These are phyloP conservation scores for Aspergillus kassunensis DNA, from an alignment of 495 filamentous ascomycete species.

Conservation along the genomic window DNA sequence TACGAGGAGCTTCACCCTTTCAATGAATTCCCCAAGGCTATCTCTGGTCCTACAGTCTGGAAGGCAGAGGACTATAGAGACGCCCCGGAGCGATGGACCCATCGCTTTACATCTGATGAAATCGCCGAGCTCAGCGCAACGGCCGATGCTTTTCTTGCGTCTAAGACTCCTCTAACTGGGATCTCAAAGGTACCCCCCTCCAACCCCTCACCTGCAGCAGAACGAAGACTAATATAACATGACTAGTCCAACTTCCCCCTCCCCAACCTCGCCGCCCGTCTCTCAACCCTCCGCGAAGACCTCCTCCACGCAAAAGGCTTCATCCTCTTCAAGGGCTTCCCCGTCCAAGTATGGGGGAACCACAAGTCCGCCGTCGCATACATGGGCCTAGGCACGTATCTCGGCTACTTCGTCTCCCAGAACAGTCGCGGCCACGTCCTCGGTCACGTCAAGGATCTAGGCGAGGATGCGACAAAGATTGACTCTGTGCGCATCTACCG, in stretches of 20 bases:
- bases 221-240: background rate
- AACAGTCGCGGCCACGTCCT: slow-evolving; percentile 86
- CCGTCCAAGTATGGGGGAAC: slow-evolving; percentile 69
- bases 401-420: slow-evolving; percentile 83
- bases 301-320: slow-evolving; percentile 84
- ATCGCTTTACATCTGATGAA: slow-evolving; percentile 63
- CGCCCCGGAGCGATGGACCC: slow-evolving; percentile 72
- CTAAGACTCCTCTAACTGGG: slow-evolving; percentile 61
- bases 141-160: slow-evolving; percentile 63
- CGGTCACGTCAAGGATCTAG: slow-evolving; percentile 86
- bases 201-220: background rate
- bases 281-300: slow-evolving; percentile 59
- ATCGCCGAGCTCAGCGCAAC: slow-evolving; percentile 62
- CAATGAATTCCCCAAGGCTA: slow-evolving; percentile 66
- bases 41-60: slow-evolving; percentile 77
- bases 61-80: slow-evolving; percentile 64
- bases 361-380: slow-evolving; percentile 81
- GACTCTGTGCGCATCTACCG: slow-evolving; percentile 85
- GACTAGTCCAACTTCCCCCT: slow-evolving; percentile 52
- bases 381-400: slow-evolving; percentile 82
- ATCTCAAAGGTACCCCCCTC: slow-evolving; percentile 56
- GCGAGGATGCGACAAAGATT: slow-evolving; percentile 74
- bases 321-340: slow-evolving; percentile 82
- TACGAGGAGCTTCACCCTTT: slow-evolving; percentile 65
- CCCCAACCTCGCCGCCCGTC: slow-evolving; percentile 52